phyloP scores from a whole-genome alignment of 768 basidiomycete species.

The Rhodocollybia butyracea region DNA sequence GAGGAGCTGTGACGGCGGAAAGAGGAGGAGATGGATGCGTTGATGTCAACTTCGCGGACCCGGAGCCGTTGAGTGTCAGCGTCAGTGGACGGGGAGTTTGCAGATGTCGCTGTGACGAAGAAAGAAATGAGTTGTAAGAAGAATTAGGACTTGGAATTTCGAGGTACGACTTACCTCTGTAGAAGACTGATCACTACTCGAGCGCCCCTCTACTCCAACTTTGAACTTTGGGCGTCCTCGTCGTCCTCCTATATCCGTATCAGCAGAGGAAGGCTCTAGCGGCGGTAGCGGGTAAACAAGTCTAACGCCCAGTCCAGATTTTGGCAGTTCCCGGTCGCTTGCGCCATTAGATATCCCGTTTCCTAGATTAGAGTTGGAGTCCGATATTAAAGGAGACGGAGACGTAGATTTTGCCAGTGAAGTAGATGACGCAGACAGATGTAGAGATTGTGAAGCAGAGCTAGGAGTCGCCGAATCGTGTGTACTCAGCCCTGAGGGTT shows the following conservation, averaged over 20 bases:
- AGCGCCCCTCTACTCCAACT: background rate
- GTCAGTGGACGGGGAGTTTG: background rate
- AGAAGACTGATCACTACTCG: background rate
- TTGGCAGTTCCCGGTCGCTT: background rate
- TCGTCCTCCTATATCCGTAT: background rate
- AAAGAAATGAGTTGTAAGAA: background rate
- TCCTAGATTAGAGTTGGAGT: background rate
- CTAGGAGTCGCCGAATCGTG: background rate
- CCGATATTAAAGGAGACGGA: background rate
- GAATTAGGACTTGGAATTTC: background rate
- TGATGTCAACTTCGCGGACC: background rate
- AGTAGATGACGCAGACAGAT: background rate
- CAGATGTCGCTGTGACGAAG: background rate
- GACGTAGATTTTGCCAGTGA: background rate
- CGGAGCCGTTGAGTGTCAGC: background rate
- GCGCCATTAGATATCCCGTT: background rate
- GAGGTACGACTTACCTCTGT: background rate
- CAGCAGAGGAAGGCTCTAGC: background rate
- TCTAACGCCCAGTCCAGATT: background rate
- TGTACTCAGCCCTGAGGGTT: background rate
- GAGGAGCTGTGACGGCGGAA: background rate
- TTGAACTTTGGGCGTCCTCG: background rate
- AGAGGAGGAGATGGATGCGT: background rate
- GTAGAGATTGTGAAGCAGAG: background rate
- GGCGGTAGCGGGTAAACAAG: background rate